These are phyloP conservation scores for Schwanniomyces vanrijiae DNA, from an alignment of 805 yeast genomes.

Conservation along the genomic window DNA sequence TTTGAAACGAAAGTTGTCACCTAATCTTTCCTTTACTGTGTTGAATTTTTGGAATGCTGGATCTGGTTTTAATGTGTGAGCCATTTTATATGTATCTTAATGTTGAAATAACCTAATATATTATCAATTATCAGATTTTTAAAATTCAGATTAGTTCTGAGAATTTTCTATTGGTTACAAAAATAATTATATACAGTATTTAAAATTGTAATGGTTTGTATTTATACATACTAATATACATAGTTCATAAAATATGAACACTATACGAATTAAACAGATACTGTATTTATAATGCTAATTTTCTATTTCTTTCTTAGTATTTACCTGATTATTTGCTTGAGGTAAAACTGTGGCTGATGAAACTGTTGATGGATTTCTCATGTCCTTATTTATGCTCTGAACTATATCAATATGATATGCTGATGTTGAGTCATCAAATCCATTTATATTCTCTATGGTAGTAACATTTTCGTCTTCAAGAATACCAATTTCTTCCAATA, in stretches of 20 bases:
- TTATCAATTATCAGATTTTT: neutral
- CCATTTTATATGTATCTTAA: constrained; percentile 23
- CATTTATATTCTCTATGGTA: neutral
- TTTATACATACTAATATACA: neutral
- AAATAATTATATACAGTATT: neutral
- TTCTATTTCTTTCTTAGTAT: neutral
- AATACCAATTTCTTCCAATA: constrained; percentile 26
- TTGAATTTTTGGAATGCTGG: constrained; percentile 42
- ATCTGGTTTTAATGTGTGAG: constrained; percentile 44
- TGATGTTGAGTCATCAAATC: constrained; percentile 1
- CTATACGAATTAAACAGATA: neutral
- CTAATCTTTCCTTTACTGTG: constrained; percentile 40
- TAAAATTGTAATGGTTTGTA: neutral
- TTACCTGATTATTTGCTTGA: no score
- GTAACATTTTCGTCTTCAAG: constrained; percentile 6
- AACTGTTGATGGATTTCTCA: neutral
- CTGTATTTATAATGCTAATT: no score
- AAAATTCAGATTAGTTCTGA: constrained; percentile 2
- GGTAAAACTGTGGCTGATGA: neutral
- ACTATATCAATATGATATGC: constrained; percentile 5
- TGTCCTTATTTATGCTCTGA: constrained; percentile 4
- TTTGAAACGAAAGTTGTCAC: constrained; percentile 43
- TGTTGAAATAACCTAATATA: neutral
- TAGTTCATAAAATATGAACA: neutral
- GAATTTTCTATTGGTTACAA: constrained; percentile 8